Base-by-base conservation (phyloP, 2,329 filamentous ascomycete genomes). In the Hypoxylon rubiginosum region DNA sequence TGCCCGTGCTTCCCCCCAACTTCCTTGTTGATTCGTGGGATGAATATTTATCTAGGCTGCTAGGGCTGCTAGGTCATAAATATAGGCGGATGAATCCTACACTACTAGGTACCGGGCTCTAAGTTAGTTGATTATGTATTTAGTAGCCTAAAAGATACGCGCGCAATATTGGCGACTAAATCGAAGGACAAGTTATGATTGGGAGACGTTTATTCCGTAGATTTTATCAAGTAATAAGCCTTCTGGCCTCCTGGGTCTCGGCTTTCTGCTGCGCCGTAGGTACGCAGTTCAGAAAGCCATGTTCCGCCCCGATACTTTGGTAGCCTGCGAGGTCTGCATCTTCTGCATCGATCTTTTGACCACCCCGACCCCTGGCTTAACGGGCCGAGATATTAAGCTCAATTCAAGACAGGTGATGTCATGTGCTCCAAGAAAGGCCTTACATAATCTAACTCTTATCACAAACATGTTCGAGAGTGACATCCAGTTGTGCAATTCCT, bases 21-120 rank as follows among this genome's bases (percentile, higher is more conserved):
- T 46, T 48, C 24, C 21, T 7, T n/a, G 13, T 54, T 45, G 34
- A 55, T 54, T 49, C 41, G 50, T 43, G 53, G 34, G 43, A 48
- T 24, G 21, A 24, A 26, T 21, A 41, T 32, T 24, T 7, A 17
- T 7, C 17, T 4, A 4, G 21, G 5, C 39, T n/a, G n/a, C n/a
- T n/a, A n/a, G n/a, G n/a, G n/a, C n/a, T n/a, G n/a, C n/a, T n/a
- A n/a, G n/a, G n/a, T n/a, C n/a, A n/a, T n/a, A n/a, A n/a, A n/a
- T n/a, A 45, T 28, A 26, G 43, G 8, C 21, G 10, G 10, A 45
- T 17, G 17, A 15, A 48, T 48, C 43, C 43, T 28, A 26, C 43
- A 24, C 43, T 43, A 43, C 15, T 17, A 9, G 39, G 39, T 7
- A 45, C n/a, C n/a, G n/a, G n/a, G n/a, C n/a, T n/a, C 17, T 43